phyloP scores from a whole-genome alignment of 768 basidiomycete species.

The Lactarius evosmus region DNA sequence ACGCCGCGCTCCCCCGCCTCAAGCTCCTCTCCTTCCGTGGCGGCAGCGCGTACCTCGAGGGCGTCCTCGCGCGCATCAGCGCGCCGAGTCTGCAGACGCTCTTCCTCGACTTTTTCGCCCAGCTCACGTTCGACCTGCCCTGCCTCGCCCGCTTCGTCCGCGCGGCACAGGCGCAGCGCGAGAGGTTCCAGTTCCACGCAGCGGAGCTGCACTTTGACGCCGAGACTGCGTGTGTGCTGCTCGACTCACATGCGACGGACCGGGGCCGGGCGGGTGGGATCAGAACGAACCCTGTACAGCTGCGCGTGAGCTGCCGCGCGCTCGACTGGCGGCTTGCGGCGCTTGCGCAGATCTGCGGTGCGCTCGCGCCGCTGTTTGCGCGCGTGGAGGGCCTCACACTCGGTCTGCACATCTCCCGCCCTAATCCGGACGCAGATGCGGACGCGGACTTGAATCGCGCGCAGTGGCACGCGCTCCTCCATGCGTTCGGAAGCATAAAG shows the following conservation, averaged over 20 bases:
- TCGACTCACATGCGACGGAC: background rate
- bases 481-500: background rate
- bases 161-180: background rate
- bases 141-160: background rate
- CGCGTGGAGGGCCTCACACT: conserved; percentile 1
- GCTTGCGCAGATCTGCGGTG: conserved; percentile 4
- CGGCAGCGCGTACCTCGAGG: conserved; percentile 6
- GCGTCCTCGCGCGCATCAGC: background rate
- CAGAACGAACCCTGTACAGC: background rate
- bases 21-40: conserved; percentile 4
- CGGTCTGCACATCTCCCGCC: background rate
- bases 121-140: conserved; percentile 7
- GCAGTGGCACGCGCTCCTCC: background rate
- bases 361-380: background rate
- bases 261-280: no score
- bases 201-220: background rate
- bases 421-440: background rate
- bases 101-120: conserved; percentile 11
- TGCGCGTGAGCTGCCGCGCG: background rate
- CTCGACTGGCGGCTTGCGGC: background rate
- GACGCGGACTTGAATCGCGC: background rate
- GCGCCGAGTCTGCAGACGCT: background rate
- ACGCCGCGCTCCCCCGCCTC: background rate
- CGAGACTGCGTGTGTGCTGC: background rate
- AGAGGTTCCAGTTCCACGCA: background rate